phyloP scores from a whole-genome alignment of 805 yeast genomes.

The Metschnikowia cerradonensis region DNA sequence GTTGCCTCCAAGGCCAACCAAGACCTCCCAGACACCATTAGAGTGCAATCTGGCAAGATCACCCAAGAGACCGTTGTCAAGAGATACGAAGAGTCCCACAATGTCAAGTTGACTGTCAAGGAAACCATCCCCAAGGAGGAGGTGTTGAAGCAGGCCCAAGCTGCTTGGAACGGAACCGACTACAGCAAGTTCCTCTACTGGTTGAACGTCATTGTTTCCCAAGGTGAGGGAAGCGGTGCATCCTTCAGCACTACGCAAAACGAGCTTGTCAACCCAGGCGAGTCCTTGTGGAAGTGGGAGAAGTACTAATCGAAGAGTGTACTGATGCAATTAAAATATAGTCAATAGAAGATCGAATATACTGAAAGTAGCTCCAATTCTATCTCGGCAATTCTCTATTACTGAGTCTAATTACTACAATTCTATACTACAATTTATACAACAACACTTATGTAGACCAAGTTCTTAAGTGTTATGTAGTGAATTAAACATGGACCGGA shows the following conservation, averaged over 20 bases:
- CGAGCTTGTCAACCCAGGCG: slow-evolving; percentile 45
- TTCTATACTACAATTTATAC: no score
- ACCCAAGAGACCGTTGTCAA: slow-evolving; percentile 36
- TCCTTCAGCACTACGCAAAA: slow-evolving; percentile 28
- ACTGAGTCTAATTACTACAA: no score
- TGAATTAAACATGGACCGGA: background rate
- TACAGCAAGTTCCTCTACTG: slow-evolving; percentile 33
- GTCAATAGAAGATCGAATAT: no score
- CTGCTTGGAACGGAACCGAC: slow-evolving; percentile 23
- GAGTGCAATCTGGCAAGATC: slow-evolving; percentile 39
- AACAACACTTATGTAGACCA: background rate
- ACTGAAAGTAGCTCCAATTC: no score
- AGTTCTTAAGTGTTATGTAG: background rate
- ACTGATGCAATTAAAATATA: no score
- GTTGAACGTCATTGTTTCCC: slow-evolving; percentile 27
- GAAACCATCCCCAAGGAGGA: slow-evolving; percentile 19
- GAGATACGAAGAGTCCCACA: slow-evolving; percentile 38
- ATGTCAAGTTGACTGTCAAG: slow-evolving; percentile 19
- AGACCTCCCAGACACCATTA: slow-evolving; percentile 41
- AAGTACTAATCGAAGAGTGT: slow-evolving; percentile 18
- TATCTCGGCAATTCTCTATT: no score
- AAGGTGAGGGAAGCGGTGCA: slow-evolving; percentile 40
- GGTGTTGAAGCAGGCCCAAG: slow-evolving; percentile 27
- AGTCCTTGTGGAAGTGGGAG: slow-evolving; percentile 43
- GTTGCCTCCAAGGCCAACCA: slow-evolving; percentile 31